phyloP scores from a whole-genome alignment of 2,329 filamentous ascomycete species.

The Diaporthe caulivora region DNA sequence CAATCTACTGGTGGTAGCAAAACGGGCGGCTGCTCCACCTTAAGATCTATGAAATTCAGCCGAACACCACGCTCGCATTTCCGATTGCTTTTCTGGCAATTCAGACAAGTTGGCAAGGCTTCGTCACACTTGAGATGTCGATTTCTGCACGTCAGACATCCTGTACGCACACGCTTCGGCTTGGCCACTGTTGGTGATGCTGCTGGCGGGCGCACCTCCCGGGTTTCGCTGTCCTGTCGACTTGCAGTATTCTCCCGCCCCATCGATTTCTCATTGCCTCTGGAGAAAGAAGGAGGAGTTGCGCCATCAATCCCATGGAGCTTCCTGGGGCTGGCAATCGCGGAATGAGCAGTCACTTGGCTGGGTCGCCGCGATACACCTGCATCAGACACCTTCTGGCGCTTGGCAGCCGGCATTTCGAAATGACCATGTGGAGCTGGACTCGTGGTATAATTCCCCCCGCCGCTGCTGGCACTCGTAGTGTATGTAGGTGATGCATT shows the following conservation, averaged over 20 bases:
- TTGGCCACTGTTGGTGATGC: conserved; percentile 56
- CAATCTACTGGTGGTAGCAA: conserved; percentile 74
- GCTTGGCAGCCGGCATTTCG: conserved; percentile 37
- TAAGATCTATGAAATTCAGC: conserved; percentile 91
- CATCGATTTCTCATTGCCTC: not conserved
- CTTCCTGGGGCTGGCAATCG: not conserved
- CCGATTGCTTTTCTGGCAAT: conserved; percentile 89
- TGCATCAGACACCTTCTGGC: conserved; percentile 36
- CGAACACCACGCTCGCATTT: conserved; percentile 88
- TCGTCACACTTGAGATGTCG: conserved; percentile 94
- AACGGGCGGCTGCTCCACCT: conserved; percentile 76
- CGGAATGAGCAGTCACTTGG: not conserved
- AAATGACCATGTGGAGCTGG: conserved; percentile 35
- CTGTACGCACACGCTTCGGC: conserved; percentile 88
- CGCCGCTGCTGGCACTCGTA: conserved; percentile 30
- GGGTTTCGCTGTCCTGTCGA: conserved; percentile 17
- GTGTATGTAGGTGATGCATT: conserved; percentile 32
- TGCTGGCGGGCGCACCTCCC: conserved; percentile 2
- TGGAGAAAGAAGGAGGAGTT: conserved; percentile 1
- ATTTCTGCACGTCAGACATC: conserved; percentile 90
- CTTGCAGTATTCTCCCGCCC: not conserved
- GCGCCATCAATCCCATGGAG: not conserved
- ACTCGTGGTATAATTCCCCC: conserved; percentile 31
- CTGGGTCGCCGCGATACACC: conserved; percentile 6
- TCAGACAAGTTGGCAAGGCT: conserved; percentile 72